These are phyloP conservation scores for Spironucleus salmonicida DNA, from an alignment of 208 protist species.

Conservation along the genomic window DNA sequence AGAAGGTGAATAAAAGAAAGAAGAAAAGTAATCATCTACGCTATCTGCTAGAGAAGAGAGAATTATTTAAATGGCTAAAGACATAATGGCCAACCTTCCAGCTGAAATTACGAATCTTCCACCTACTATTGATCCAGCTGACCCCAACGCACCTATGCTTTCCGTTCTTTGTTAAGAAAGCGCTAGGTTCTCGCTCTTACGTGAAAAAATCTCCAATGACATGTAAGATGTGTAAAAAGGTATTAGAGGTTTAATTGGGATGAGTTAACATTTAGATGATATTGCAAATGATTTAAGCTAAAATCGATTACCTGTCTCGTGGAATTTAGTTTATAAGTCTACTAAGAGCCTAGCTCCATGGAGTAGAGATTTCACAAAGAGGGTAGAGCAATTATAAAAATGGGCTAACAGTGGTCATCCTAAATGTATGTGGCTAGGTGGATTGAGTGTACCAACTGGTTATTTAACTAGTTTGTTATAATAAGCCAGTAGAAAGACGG, in stretches of 20 bases:
- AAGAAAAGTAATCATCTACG: neutral
- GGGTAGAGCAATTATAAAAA: conserved; percentile 57
- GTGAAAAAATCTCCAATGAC: conserved; percentile 64
- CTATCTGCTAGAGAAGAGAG: conserved; percentile 19
- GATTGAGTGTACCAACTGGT: conserved; percentile 91
- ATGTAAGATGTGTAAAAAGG: conserved; percentile 70
- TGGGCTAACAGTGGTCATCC: conserved; percentile 49
- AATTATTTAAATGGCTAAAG: conserved; percentile 21
- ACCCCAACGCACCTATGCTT: conserved; percentile 57
- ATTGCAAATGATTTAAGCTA: conserved; percentile 68
- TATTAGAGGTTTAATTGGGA: conserved; percentile 85
- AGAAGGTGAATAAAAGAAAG: neutral
- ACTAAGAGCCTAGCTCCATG: conserved; percentile 81
- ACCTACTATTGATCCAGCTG: neutral
- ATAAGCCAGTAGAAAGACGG: conserved; percentile 63
- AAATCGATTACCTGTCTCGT: conserved; percentile 68
- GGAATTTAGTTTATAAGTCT: conserved; percentile 82
- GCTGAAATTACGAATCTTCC: conserved; percentile 44
- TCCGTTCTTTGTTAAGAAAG: conserved; percentile 88
- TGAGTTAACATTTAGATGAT: conserved; percentile 78
- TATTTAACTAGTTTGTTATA: conserved; percentile 90
- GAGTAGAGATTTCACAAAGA: conserved; percentile 71
- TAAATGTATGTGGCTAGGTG: conserved; percentile 83
- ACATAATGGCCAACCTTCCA: conserved; percentile 37
- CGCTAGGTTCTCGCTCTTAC: conserved; percentile 79